phyloP scores from a whole-genome alignment of 805 yeast genomes.

The Pichia thaimueangensis region DNA sequence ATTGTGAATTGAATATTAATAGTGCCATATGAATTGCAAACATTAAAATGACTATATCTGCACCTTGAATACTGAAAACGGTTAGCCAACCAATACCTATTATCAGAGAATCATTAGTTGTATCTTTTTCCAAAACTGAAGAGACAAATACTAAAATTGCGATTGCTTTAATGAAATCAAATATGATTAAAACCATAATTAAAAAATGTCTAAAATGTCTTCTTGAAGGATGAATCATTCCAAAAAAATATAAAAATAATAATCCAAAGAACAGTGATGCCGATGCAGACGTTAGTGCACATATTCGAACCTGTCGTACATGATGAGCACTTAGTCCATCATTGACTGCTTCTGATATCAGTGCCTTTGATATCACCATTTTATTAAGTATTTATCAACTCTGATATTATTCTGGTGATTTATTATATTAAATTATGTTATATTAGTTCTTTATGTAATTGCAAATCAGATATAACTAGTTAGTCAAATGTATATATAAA shows the following conservation, averaged over 20 bases:
- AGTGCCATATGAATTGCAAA: conserved; percentile 81
- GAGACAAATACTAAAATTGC: conserved; percentile 61
- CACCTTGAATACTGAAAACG: conserved; percentile 75
- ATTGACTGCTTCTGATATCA: too few relatives aligned
- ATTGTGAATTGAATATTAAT: conserved; percentile 50
- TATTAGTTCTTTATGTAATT: too few relatives aligned
- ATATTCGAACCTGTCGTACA: conserved; percentile 28
- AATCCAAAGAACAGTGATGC: conserved; percentile 49
- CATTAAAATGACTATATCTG: conserved; percentile 73
- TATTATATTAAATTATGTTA: too few relatives aligned
- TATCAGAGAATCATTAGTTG: conserved; percentile 35
- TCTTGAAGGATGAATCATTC: conserved; percentile 58
- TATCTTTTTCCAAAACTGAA: conserved; percentile 3
- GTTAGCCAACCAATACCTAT: conserved; percentile 76
- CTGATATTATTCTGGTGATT: too few relatives aligned
- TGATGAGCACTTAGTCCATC: not conserved
- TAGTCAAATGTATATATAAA: too few relatives aligned
- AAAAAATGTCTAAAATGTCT: conserved; percentile 65
- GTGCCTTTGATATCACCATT: too few relatives aligned
- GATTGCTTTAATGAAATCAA: conserved; percentile 70
- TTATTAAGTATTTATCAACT: too few relatives aligned
- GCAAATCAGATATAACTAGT: too few relatives aligned
- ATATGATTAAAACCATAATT: conserved; percentile 58
- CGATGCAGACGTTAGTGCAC: conserved; percentile 44
- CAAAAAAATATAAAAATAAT: conserved; percentile 50